These are phyloP conservation scores for Hypoxylon sp. DNA, from an alignment of 2,329 filamentous ascomycete genomes.

Conservation along the genomic window DNA sequence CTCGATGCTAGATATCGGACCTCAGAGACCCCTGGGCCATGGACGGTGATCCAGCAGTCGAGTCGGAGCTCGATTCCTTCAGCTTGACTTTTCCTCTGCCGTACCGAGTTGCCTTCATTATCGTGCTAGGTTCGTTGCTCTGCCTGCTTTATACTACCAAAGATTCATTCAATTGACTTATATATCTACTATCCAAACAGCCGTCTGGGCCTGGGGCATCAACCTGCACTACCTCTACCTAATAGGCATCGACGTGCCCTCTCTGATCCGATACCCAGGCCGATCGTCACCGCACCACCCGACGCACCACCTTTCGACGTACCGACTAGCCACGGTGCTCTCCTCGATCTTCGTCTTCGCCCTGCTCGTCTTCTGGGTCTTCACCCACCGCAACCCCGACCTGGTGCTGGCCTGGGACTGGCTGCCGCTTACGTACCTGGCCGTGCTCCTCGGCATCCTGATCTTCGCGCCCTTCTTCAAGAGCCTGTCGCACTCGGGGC, in stretches of 20 bases:
- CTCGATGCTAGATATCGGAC: constrained; percentile 33
- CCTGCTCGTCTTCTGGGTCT: constrained; percentile 82
- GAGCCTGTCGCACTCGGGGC: constrained; percentile 72
- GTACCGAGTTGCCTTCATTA: constrained; percentile 85
- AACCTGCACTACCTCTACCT: constrained; percentile 88
- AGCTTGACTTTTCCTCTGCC: constrained; percentile 87
- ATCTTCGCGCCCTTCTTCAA: constrained; percentile 71
- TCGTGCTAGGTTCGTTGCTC: constrained; percentile 74
- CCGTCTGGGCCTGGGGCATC: constrained; percentile 92
- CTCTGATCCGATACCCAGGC: constrained; percentile 84
- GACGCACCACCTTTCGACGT: constrained; percentile 82
- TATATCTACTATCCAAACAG: constrained; percentile 54
- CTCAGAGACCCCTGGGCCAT: constrained; percentile 53
- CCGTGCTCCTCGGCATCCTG: constrained; percentile 75
- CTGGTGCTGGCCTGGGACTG: constrained; percentile 82
- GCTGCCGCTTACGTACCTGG: constrained; percentile 84
- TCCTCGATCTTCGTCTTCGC: constrained; percentile 75
- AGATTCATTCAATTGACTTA: constrained; percentile 2
- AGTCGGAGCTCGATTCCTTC: constrained; percentile 81
- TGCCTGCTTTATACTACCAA: neutral
- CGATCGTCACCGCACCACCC: constrained; percentile 75
- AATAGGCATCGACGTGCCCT: constrained; percentile 85
- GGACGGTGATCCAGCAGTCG: constrained; percentile 78
- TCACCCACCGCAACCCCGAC: constrained; percentile 74
- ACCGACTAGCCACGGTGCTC: constrained; percentile 82